Percentiles rank a stretch among this genome's conserved stretches.
Evolutionary conservation across 2,329 filamentous ascomycete genomes (phyloP).

Genomic region (Fusarium lateritium): DNA sequence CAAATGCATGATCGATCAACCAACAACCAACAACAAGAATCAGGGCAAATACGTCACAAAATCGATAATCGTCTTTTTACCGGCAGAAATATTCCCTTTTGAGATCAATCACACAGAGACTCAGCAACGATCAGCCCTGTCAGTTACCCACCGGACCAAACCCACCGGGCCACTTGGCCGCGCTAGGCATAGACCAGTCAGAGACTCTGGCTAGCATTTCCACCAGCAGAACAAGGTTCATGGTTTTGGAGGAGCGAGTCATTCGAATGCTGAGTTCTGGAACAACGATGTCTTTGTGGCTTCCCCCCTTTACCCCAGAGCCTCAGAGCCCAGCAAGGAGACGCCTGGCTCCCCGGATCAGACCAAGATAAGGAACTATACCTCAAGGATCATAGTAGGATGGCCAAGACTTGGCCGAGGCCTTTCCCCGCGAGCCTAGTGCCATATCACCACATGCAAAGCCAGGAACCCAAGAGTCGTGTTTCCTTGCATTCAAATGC

Average conservation of each 20-base stretch:
- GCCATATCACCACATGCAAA: slow-evolving; percentile 1
- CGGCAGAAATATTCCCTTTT: not conserved
- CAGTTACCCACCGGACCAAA: not conserved
- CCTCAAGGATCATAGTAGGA: not conserved
- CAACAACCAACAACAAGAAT: not conserved
- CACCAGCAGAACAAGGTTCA: not conserved
- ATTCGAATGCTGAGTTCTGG: slow-evolving; percentile 22
- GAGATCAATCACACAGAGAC: not conserved
- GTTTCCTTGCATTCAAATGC: slow-evolving; percentile 35
- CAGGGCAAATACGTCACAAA: not conserved
- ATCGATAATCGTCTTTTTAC: not conserved
- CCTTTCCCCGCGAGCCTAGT: not conserved
- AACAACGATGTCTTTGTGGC: not conserved
- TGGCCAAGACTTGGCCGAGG: not conserved
- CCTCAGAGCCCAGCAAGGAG: not conserved
- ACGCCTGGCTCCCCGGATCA: slow-evolving; percentile 13
- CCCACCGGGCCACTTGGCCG: not conserved
- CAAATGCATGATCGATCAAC: not conserved
- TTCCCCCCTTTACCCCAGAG: slow-evolving; percentile 29
- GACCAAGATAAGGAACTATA: slow-evolving; percentile 8
- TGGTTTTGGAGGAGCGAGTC: slow-evolving; percentile 14
- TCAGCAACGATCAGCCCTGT: slow-evolving; percentile 4
- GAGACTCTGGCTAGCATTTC: slow-evolving; percentile 1
- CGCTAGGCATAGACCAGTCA: not conserved
- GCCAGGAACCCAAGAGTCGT: not conserved